Evolutionary conservation across 2,329 filamentous ascomycete genomes (phyloP).

Genomic region (Rhytidhysteron rufulum): DNA sequence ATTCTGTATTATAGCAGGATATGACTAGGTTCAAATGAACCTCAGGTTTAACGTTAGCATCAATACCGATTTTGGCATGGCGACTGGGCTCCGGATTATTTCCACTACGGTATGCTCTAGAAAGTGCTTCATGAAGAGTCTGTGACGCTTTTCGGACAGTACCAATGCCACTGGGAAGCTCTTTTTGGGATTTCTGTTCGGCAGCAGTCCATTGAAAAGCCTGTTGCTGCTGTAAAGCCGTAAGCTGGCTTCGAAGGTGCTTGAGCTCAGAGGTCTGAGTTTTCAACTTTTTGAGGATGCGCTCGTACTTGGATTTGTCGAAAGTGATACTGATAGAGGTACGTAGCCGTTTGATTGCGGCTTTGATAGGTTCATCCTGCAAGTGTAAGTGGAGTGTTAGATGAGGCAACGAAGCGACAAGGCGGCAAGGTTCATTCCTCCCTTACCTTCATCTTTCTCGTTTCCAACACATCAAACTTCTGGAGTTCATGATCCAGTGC

Average conservation of each 20-base stretch:
- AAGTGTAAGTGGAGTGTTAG: neutral
- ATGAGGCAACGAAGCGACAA: neutral
- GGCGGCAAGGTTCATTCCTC: neutral
- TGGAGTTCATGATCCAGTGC: conserved; percentile 10
- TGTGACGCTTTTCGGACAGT: conserved; percentile 14
- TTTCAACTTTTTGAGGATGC: conserved; percentile 10
- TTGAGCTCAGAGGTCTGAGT: conserved; percentile 17
- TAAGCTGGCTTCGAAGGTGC: conserved; percentile 13
- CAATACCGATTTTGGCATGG: conserved; percentile 20
- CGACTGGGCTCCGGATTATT: conserved; percentile 15
- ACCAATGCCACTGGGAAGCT: conserved; percentile 8
- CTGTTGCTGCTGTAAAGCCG: conserved; percentile 12
- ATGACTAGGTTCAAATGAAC: conserved; percentile 22
- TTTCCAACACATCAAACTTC: conserved; percentile 14
- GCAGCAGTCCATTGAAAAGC: conserved; percentile 1
- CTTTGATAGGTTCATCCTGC: conserved; percentile 14
- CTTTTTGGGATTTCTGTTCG: conserved; percentile 4
- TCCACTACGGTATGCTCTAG: conserved; percentile 18
- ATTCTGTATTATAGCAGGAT: conserved; percentile 15
- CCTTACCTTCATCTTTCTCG: conserved; percentile 13
- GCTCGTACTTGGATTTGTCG: conserved; percentile 16
- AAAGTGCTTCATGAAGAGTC: conserved; percentile 20
- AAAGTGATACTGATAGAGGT: conserved; percentile 12
- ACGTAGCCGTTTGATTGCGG: conserved; percentile 11
- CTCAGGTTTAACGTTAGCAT: conserved; percentile 13